phyloP scores from a whole-genome alignment of 2,329 filamentous ascomycete genomes.

The Ascochyta rabiei region DNA sequence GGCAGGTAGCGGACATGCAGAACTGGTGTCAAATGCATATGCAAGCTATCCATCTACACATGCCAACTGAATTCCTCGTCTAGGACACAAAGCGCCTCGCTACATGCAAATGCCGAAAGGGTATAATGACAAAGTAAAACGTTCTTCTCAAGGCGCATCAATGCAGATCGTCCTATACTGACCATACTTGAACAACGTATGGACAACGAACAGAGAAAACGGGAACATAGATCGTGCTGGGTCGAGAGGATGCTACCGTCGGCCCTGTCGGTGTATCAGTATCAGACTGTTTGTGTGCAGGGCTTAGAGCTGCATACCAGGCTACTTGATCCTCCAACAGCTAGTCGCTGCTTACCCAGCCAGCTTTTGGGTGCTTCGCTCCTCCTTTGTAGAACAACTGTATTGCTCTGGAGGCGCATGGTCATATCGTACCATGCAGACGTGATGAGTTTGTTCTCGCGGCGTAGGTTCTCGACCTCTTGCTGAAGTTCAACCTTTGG shows the following conservation, averaged over 20 bases:
- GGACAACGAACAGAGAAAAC: conserved; percentile 9
- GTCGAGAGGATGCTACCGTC: conserved; percentile 28
- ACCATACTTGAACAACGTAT: background rate
- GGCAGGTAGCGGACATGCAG: background rate
- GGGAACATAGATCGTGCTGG: conserved; percentile 17
- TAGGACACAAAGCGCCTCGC: conserved; percentile 12
- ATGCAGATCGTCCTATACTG: background rate
- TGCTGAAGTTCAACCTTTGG: conserved; percentile 41
- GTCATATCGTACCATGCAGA: conserved; percentile 89
- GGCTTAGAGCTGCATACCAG: conserved; percentile 19
- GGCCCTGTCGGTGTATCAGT: conserved; percentile 16
- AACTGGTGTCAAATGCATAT: conserved; percentile 3
- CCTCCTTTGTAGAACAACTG: conserved; percentile 76
- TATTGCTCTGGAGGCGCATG: conserved; percentile 79
- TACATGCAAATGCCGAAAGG: conserved; percentile 17
- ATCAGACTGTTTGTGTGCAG: background rate
- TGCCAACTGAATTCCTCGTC: conserved; percentile 1
- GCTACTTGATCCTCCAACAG: conserved; percentile 43
- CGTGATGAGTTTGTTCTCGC: conserved; percentile 78
- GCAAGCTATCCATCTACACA: conserved; percentile 5
- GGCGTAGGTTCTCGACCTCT: conserved; percentile 71
- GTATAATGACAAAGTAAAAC: conserved; percentile 22
- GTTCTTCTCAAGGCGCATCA: background rate
- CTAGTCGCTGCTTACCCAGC: conserved; percentile 78
- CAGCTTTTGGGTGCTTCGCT: conserved; percentile 79